These are phyloP conservation scores for Arxiozyma slooffiae DNA, from an alignment of 1,139 yeast genomes.

Conservation along the genomic window DNA sequence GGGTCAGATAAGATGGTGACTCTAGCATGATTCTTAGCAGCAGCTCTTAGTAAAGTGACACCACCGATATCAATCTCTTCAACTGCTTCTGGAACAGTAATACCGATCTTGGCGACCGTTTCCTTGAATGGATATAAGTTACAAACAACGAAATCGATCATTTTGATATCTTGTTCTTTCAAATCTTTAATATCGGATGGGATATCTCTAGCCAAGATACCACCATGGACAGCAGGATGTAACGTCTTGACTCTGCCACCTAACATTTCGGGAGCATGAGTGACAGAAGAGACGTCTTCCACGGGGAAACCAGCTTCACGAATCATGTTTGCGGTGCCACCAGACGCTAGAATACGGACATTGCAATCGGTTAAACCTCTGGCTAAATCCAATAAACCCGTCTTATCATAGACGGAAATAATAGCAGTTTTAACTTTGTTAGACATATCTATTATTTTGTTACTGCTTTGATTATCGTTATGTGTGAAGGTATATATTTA, in stretches of 20 bases:
- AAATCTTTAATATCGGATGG: conserved; percentile 84
- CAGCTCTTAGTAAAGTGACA: conserved; percentile 92
- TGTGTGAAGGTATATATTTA: background rate
- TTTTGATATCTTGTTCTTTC: conserved; percentile 76
- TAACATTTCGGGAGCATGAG: conserved; percentile 97
- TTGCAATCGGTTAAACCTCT: conserved; percentile 82
- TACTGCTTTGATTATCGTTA: background rate
- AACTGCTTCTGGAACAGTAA: conserved; percentile 92
- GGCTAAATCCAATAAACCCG: conserved; percentile 90
- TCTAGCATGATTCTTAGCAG: conserved; percentile 95
- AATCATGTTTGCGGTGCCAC: conserved; percentile 90
- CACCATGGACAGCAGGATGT: conserved; percentile 98
- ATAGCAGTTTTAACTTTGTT: conserved; percentile 64
- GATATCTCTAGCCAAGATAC: conserved; percentile 88
- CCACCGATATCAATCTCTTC: conserved; percentile 99
- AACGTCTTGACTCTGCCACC: conserved; percentile 97
- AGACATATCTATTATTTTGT: background rate
- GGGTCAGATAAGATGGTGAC: conserved; percentile 95
- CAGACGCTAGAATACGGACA: conserved; percentile 89
- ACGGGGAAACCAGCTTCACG: conserved; percentile 98
- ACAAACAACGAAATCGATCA: conserved; percentile 94
- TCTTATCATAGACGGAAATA: conserved; percentile 92
- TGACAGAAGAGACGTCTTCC: conserved; percentile 86
- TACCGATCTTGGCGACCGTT: conserved; percentile 90
- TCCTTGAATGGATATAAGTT: conserved; percentile 97